phyloP scores from a whole-genome alignment of 2,329 filamentous ascomycete genomes.

The Coniella vitis region DNA sequence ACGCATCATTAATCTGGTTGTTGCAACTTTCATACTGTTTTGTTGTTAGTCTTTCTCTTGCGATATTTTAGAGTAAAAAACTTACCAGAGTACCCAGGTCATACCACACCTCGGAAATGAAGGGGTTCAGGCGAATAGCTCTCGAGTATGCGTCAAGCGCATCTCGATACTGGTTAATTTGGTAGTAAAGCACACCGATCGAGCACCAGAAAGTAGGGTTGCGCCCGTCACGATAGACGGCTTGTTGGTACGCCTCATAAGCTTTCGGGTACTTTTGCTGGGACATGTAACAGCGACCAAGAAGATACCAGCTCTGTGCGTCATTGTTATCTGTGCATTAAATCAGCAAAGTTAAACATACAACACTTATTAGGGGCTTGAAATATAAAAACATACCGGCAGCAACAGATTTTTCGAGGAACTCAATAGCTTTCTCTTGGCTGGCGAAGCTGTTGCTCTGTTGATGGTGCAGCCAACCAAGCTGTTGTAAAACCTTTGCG shows the following conservation, averaged over 20 bases:
- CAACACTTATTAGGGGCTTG: background rate
- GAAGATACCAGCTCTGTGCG: constrained; percentile 96
- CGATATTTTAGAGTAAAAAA: constrained; percentile 23
- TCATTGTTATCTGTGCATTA: constrained; percentile 70
- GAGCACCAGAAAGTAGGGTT: constrained; percentile 99
- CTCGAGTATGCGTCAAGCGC: constrained; percentile 95
- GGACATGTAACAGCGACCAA: constrained; percentile 98
- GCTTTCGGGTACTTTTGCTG: constrained; percentile 98
- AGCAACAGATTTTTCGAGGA: constrained; percentile 90
- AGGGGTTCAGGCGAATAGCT: constrained; percentile 91
- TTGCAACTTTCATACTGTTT: constrained; percentile 92
- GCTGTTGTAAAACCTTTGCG: constrained; percentile 94
- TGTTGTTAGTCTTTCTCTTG: constrained; percentile 16
- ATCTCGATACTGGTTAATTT: constrained; percentile 99
- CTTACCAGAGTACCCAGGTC: constrained; percentile 90
- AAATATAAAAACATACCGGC: constrained; percentile 58
- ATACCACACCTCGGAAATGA: constrained; percentile 99
- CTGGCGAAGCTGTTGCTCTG: constrained; percentile 86
- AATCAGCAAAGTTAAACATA: constrained; percentile 22
- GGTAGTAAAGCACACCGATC: constrained; percentile 97
- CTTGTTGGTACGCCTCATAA: constrained; percentile 97
- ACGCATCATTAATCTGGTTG: constrained; percentile 93
- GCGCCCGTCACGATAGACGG: constrained; percentile 92
- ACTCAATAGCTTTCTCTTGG: constrained; percentile 95
- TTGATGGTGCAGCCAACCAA: constrained; percentile 96